Base-by-base conservation (phyloP, 2,329 filamentous ascomycete genomes). In the Sarocladiaceae sp. region DNA sequence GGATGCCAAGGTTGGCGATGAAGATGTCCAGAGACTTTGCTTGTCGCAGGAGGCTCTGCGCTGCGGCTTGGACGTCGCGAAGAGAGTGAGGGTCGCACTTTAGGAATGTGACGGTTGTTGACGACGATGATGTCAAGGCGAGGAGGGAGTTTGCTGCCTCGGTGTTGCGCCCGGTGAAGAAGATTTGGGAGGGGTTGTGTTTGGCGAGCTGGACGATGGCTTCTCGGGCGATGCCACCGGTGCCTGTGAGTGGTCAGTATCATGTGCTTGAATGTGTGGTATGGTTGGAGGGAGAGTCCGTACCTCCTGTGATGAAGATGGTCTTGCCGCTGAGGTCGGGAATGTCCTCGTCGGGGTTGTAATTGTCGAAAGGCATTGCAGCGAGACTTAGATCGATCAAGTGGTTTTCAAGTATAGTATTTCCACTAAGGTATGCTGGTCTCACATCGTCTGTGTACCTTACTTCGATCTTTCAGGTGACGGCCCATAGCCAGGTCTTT, bases 121-220 rank as follows among this genome's bases (percentile, higher is more conserved):
- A 12, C 11, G 33, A n/a, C n/a, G 49, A 33, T 33, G 29, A 8
- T 10, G 29, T 15, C 8, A 33, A 28, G 20, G 49, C 64, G 20
- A 70, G 62, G 25, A 77, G 72, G 11, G 70, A 68, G n/a, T 70
- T 64, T 20, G 64, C 69, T 15, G 70, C 71, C 52, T 73, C 69
- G 49, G 58, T 64, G 17, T 64, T 73, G 47, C 76, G 71, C 4
- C 74, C 75, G 12, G 69, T 73, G 50, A 81, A 68, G 62, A 74
- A 79, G 54, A 82, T 75, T 51, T 75, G 71, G 2, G 66, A 60
- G 5, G 78, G 76, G 20, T 65, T 58, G 59, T 79, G 77, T 17
- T 17, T 10, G 2, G 42, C 48, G 23, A 54, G 36, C 8, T 53
- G 31, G n/a, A 37, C 13, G 12, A 51, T 28, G 2, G 49, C 36